Conservation (phyloP, 257 asterid genomes). For the Gardenia jasminoides region DNA sequence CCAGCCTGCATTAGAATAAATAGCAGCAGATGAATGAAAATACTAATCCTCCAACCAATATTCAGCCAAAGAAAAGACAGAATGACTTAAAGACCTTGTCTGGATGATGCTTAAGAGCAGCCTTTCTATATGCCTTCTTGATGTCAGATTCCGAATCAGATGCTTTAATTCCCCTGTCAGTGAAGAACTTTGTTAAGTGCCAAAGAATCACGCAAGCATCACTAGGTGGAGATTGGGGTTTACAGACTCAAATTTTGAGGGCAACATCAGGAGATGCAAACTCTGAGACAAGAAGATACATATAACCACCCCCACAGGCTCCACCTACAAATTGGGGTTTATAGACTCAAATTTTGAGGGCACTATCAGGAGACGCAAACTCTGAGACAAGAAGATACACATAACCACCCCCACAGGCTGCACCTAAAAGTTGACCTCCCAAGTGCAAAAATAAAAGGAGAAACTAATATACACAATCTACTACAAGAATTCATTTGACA, state of each 20-base stretch:
- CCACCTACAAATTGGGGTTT: too few species aligned
- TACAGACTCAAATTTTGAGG: background rate
- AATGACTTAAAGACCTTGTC: slow-evolving; percentile 62
- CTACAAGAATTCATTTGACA: background rate
- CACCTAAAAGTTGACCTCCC: too few species aligned
- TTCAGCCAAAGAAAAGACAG: slow-evolving; percentile 1
- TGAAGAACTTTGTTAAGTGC: background rate
- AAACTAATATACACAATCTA: background rate
- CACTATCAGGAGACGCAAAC: background rate
- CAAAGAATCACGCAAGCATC: background rate
- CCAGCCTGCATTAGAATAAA: slow-evolving; percentile 59
- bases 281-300: too few species aligned
- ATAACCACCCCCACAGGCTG: background rate
- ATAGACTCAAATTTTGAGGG: background rate
- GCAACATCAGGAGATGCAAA: background rate
- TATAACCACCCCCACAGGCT: background rate
- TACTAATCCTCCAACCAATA: slow-evolving; percentile 12
- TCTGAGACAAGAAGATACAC: background rate
- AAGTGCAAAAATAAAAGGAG: too few species aligned
- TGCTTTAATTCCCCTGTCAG: slow-evolving; percentile 73
- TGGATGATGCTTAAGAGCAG: slow-evolving; percentile 96
- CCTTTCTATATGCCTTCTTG: slow-evolving; percentile 92
- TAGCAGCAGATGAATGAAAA: background rate
- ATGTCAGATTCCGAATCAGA: slow-evolving; percentile 85
- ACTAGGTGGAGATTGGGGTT: background rate